Evolutionary conservation across 2,329 filamentous ascomycete genomes (phyloP), one percentile per base, ranked within the genome.

Genomic region (Bipolaris victoriae): DNA sequence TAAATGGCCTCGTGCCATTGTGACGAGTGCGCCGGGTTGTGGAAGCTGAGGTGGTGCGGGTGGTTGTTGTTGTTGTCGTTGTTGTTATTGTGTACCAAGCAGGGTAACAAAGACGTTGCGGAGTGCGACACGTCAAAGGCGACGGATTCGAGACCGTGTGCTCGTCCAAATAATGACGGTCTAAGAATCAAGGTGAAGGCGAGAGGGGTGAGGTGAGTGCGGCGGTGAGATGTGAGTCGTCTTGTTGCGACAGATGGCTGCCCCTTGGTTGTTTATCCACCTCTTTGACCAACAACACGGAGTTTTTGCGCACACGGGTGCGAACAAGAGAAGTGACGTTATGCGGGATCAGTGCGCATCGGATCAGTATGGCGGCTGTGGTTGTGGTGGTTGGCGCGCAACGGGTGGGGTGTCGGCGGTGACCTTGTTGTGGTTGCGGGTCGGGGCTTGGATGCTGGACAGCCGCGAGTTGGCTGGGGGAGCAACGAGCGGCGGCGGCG

Each of bases 1-100:
- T 16, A 51, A 22, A 2, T 63, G 57, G 44, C 64, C 57, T 36
- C 62, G 62, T 39, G 64, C 58, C 67, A 71, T 71, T 47, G 49
- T 60, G 49, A 49, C 54, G 43, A 36, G 37, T 60, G 60, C 57
- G 64, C 58, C 44, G 57, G 49, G 44, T 22, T 49, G 52, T 40
- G 43, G 36, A 49, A 15, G 52, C 40, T 33, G 44, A 37, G 35
- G 45, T 41, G 49, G 43, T 40, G 35, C 48, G n/a, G 54, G 31
- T 31, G 35, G 29, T 26, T 44, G 26, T 50, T 37, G 37, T 52
- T 24, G 29, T 18, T 6, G 20, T 39, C 9, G 37, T 39, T 18
- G 47, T 39, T 35, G 44, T 51, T 46, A 45, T 20, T 40, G 51
- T 45, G 24, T 51, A 40, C 33, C n/a, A 40, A 22, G 24, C 50